Percentiles rank a stretch among this genome's conserved stretches.
These are phyloP conservation scores for Populus tremula DNA, from an alignment of 345 rosid genomes.

Conservation along the genomic window DNA sequence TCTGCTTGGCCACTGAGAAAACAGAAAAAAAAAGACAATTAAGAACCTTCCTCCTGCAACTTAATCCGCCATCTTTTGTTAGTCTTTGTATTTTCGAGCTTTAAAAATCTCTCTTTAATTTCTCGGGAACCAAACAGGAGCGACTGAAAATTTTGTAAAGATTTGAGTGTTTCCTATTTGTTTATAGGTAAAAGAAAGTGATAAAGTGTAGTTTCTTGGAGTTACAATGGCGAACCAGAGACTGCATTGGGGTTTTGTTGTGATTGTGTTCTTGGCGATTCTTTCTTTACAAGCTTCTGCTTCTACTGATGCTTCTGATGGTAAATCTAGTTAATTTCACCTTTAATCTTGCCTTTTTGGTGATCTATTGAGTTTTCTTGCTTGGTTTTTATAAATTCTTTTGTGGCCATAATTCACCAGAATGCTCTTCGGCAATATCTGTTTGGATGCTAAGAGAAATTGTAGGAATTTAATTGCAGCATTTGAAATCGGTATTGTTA, in stretches of 20 bases:
- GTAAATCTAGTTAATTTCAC: conserved; percentile 30
- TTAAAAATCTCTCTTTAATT: neutral
- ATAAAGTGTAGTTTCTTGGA: conserved; percentile 6
- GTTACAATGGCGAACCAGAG: conserved; percentile 32
- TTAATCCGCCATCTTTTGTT: neutral
- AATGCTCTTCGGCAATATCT: conserved; percentile 2
- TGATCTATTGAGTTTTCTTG: conserved; percentile 1
- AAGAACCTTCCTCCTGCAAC: neutral
- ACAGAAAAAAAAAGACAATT: neutral
- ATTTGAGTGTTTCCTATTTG: conserved; percentile 8
- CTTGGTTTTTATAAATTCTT: neutral
- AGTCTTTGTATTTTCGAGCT: neutral
- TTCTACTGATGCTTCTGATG: conserved; percentile 62
- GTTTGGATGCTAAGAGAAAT: conserved; percentile 22
- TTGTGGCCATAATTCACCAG: neutral
- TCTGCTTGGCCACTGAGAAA: conserved; percentile 13
- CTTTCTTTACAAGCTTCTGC: conserved; percentile 41
- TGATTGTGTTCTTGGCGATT: conserved; percentile 30
- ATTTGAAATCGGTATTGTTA: neutral
- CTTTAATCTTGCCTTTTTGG: conserved; percentile 5
- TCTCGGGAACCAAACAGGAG: conserved; percentile 15
- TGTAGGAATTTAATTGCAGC: neutral
- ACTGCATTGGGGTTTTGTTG: conserved; percentile 13
- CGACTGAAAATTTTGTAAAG: neutral
- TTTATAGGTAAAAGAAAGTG: conserved; percentile 12